These are phyloP conservation scores for Penicillium pulvis DNA, from an alignment of 495 filamentous ascomycete genomes.

Conservation along the genomic window DNA sequence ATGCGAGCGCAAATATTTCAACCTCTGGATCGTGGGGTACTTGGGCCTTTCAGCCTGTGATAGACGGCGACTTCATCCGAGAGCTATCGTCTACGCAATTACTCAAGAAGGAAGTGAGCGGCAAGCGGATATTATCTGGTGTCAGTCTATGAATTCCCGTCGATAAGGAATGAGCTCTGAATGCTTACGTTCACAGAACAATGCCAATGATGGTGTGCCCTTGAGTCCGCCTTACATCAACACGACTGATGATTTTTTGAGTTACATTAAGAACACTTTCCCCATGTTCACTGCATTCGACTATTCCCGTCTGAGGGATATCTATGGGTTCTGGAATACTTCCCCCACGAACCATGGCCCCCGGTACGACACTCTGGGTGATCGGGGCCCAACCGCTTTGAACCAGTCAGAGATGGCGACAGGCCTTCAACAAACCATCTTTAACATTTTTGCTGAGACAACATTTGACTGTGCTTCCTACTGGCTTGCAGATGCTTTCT, in stretches of 20 bases:
- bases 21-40: conserved; percentile 45
- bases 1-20: conserved; percentile 55
- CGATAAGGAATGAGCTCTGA: neutral
- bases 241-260: conserved; percentile 43
- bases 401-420: conserved; percentile 52
- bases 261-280: conserved; percentile 48
- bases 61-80: conserved; percentile 59
- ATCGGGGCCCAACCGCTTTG: conserved; percentile 44
- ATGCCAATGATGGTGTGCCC: conserved; percentile 55
- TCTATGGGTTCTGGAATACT: conserved; percentile 43
- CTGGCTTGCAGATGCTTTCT: conserved; percentile 64
- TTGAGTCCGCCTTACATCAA: conserved; percentile 56
- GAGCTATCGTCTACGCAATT: conserved; percentile 57
- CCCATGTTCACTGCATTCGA: conserved; percentile 51
- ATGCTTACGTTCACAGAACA: conserved; percentile 34
- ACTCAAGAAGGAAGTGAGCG: conserved; percentile 50
- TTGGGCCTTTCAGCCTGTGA: conserved; percentile 65
- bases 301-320: conserved; percentile 40
- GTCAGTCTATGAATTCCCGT: conserved; percentile 22
- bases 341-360: conserved; percentile 21
- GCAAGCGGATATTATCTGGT: conserved; percentile 52
- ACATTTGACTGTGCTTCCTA: conserved; percentile 64
- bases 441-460: conserved; percentile 57
- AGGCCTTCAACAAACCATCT: conserved; percentile 48
- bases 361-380: conserved; percentile 48